phyloP scores from a whole-genome alignment of 2,329 filamentous ascomycete genomes.

The Colletotrichum camelliae region DNA sequence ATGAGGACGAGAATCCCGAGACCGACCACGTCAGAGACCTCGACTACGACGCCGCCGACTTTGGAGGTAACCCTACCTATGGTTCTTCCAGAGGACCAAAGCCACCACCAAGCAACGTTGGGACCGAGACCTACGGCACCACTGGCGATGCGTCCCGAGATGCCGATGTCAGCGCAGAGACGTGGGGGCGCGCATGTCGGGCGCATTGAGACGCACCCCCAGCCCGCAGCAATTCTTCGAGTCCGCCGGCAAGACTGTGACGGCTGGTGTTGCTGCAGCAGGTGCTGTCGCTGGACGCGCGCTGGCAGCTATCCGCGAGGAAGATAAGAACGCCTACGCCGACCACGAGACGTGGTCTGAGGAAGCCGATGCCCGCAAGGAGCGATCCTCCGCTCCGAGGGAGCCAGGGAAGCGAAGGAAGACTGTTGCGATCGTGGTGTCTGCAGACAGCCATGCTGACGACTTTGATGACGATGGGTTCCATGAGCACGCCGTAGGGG shows the following conservation, averaged over 20 bases:
- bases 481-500: constrained; percentile 83
- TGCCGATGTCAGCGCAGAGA: constrained; percentile 39
- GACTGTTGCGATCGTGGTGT: constrained; percentile 88
- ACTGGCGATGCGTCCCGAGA: constrained; percentile 34
- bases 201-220: constrained; percentile 79
- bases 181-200: constrained; percentile 80
- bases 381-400: constrained; percentile 42
- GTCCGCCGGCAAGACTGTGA: constrained; percentile 80
- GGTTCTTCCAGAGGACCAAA: constrained; percentile 41
- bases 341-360: constrained; percentile 94
- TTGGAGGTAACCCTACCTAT: constrained; percentile 58
- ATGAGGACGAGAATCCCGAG: constrained; percentile 72
- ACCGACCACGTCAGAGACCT: constrained; percentile 59
- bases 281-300: constrained; percentile 84
- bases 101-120: constrained; percentile 42
- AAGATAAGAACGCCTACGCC: constrained; percentile 78
- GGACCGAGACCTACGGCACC: constrained; percentile 49
- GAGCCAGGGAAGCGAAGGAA: constrained; percentile 62
- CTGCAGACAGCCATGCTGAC: constrained; percentile 71
- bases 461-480: constrained; percentile 64
- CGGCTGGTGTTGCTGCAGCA: constrained; percentile 81
- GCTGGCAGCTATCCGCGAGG: constrained; percentile 82
- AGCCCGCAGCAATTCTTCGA: constrained; percentile 91
- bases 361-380: constrained; percentile 75
- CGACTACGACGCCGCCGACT: constrained; percentile 54